Evolutionary conservation across 2,329 filamentous ascomycete species (phyloP).

Genomic region (Alternaria ethzedia): DNA sequence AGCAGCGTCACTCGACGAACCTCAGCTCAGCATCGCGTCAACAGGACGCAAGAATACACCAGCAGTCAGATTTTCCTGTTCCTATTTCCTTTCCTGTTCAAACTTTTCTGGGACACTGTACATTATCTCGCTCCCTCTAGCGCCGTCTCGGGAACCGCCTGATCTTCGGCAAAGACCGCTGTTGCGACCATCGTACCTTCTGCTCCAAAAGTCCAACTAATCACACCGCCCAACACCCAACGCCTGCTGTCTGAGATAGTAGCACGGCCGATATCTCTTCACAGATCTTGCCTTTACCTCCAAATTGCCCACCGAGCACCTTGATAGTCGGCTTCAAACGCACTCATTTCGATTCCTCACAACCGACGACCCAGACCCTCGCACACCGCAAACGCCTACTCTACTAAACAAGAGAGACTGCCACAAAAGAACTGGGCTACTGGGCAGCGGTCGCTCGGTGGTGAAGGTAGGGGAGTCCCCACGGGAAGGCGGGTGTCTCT

Average conservation of each 20-base stretch:
- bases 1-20: constrained; percentile 10
- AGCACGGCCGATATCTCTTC: neutral
- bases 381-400: neutral
- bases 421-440: constrained; percentile 1
- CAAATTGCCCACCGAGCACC: neutral
- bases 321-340: neutral
- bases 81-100: neutral
- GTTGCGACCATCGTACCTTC: constrained; percentile 2
- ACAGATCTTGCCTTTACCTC: neutral
- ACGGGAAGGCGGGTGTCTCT: constrained; percentile 28
- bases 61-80: neutral
- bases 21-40: constrained; percentile 6
- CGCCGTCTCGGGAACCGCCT: neutral
- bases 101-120: neutral
- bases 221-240: neutral
- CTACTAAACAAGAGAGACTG: neutral
- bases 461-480: constrained; percentile 17
- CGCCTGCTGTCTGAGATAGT: neutral
- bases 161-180: constrained; percentile 3
- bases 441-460: constrained; percentile 17
- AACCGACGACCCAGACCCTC: neutral
- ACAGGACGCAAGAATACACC: constrained; percentile 2
- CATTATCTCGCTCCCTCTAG: neutral
- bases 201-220: constrained; percentile 1
- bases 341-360: neutral